Evolutionary conservation across 305 asterid genomes (phyloP), one percentile per base, ranked within the genome.

Genomic region (Fraxinus nigra): DNA sequence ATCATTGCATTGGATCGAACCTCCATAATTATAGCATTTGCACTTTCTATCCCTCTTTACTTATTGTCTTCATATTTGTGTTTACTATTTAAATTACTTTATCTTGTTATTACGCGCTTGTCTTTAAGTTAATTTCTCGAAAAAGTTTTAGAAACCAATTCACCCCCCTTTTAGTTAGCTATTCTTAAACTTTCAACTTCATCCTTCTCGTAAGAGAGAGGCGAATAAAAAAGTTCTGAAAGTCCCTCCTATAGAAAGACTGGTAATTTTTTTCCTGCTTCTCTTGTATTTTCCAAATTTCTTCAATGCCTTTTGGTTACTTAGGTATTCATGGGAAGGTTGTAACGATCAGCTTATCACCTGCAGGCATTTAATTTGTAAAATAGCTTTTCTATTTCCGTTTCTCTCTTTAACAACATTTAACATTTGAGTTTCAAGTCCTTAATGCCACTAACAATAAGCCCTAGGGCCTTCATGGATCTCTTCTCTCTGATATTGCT

Each of bases 381-480:
- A 51, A 43, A 65, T 82, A 26, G 51, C 63, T 51, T 46, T 48
- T 83, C 38, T 69, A 77, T 54, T 14, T 48, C 5, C 0, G 20
- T 48, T 48, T 46, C 79, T 28, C 34, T 67, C 30, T 13, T 73
- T 72, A 11, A 61, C 32, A 3, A 73, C 48, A 26, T 67, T 59
- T 81, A 78, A 38, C 76, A 78, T 30, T 76, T 82, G 88, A 34
- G 73, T 77, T 40, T 67, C 83, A 95, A 98, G 97, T 95, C 81
- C 99, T 95, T 80, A 98, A 95, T 85, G 98, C 97, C 73, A 95
- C 98, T 80, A 95, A 97, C 92, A 95, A 95, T 83, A 98, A 95
- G 86, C 92, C 98, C 75, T 95, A 98, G 98, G 99, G 97, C 80
- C 98, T 98, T 82, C 99, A 94, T 88, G 98, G 99, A 83, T 81